Conservation (phyloP, 1,284 basidiomycete species). For the Salmacisia buchloeana region DNA sequence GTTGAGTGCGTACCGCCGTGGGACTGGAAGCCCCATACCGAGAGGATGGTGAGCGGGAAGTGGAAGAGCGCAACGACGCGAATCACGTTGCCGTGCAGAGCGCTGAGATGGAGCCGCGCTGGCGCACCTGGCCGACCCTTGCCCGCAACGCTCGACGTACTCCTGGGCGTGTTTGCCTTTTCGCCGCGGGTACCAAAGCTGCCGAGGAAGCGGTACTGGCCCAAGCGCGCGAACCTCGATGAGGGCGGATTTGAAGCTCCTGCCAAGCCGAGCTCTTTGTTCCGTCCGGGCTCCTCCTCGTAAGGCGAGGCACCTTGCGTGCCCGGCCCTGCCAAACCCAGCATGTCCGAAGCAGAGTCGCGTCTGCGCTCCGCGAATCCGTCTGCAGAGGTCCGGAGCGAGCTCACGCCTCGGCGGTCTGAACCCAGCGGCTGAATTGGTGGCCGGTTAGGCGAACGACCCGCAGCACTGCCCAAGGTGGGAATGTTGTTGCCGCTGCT, state of each 20-base stretch:
- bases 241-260: background rate
- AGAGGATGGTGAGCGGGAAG: slow-evolving; percentile 85
- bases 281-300: background rate
- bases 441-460: no score
- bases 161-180: no score
- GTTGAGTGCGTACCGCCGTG: slow-evolving; percentile 56
- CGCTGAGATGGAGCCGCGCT: slow-evolving; percentile 21
- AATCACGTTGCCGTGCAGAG: slow-evolving; percentile 74
- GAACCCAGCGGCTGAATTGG: no score
- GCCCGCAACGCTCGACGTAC: no score
- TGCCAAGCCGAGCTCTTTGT: background rate
- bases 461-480: background rate
- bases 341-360: no score
- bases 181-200: background rate
- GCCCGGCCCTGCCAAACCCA: no score
- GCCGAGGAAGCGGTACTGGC: slow-evolving; percentile 2
- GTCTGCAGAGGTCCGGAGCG: no score
- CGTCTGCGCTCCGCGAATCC: no score
- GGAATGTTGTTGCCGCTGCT: background rate
- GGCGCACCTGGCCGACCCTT: background rate
- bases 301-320: no score
- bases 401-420: no score
- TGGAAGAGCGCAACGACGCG: slow-evolving; percentile 86
- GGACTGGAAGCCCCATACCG: slow-evolving; percentile 71
- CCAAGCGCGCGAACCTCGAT: background rate